Conservation (phyloP, 257 asterid species). For the Nicotiana noctiflora region DNA sequence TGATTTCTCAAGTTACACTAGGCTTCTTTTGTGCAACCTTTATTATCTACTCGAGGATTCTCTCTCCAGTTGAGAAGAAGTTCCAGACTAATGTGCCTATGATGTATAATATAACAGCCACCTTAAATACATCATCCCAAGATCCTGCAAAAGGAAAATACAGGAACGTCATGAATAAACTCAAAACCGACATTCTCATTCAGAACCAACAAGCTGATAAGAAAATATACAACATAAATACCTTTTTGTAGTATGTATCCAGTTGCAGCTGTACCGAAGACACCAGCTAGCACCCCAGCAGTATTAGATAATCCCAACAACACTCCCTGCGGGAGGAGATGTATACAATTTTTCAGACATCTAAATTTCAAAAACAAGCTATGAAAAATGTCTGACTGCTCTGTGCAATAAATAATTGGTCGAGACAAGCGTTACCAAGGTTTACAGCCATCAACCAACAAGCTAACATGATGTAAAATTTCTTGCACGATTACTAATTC, state of each 20-base stretch:
- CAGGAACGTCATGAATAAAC: background rate
- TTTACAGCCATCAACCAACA: background rate
- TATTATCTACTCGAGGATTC: constrained; percentile 50
- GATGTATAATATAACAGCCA: constrained; percentile 68
- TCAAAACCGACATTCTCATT: background rate
- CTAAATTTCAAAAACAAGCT: background rate
- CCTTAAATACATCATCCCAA: constrained; percentile 93
- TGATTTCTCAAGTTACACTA: background rate
- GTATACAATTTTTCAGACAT: background rate
- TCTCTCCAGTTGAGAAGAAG: constrained; percentile 78
- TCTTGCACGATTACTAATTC: background rate
- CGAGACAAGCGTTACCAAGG: background rate
- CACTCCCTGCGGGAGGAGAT: constrained; percentile 53
- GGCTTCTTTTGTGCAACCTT: background rate
- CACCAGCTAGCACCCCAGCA: constrained; percentile 98
- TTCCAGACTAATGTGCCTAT: constrained; percentile 88
- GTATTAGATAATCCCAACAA: constrained; percentile 82
- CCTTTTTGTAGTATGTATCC: constrained; percentile 97
- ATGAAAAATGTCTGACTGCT: background rate
- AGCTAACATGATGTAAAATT: background rate
- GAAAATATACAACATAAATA: constrained; percentile 16
- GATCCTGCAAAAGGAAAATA: constrained; percentile 49
- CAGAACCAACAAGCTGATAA: background rate
- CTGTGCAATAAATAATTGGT: background rate
- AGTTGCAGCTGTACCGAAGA: constrained; percentile 93